Base-by-base conservation (phyloP, 352 stramenopile species). In the Globisporangium echinulatum region DNA sequence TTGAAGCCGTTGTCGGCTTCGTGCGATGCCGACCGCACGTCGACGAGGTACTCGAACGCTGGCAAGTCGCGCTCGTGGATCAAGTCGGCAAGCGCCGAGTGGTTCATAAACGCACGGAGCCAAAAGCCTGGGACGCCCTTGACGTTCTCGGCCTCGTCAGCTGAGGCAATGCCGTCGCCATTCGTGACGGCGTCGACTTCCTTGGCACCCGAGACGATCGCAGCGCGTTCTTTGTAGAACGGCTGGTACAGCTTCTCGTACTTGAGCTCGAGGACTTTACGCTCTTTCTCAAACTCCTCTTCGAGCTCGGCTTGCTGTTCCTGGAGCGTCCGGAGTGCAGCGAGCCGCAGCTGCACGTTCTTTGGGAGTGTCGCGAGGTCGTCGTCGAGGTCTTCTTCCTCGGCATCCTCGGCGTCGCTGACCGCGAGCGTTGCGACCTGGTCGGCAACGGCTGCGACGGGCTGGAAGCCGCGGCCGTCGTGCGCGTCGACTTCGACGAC, bases 231-330 rank as follows among this genome's bases (percentile, higher is more conserved):
- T 25, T 58, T 46, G 72, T 91, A 94, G 58, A 94, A 82, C 14
- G 82, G 85, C 71, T 92, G 80, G 69, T 94, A 94, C 11, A 91
- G 73, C 69, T 90, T 92, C 68, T 94, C 82, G 63, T 94, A 94
- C 71, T 94, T 94, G 54, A 94, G 81, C 69, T 94, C 82, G 15
- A 94, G 70, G 49, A 67, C 54, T 66, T 88, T 87, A 59, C 82
- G 85, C 66, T 94, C 82, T 70, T 90, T 91, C 69, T 94, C 82
- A 51, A 94, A 94, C 67, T 89, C 64, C 62, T 89, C 82, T 57
- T 94, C 82, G 42, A 94, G 64, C 59, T 80, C 74, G 7, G 76
- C 77, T 60, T 94, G 85, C 49, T 84, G 65, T 61, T 94, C 81
- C 70, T 84, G 79, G n/a, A 92, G 69, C 68, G 78, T 81, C n/a